phyloP scores from a whole-genome alignment of 768 basidiomycete genomes.

The Cystoderma amianthinum region DNA sequence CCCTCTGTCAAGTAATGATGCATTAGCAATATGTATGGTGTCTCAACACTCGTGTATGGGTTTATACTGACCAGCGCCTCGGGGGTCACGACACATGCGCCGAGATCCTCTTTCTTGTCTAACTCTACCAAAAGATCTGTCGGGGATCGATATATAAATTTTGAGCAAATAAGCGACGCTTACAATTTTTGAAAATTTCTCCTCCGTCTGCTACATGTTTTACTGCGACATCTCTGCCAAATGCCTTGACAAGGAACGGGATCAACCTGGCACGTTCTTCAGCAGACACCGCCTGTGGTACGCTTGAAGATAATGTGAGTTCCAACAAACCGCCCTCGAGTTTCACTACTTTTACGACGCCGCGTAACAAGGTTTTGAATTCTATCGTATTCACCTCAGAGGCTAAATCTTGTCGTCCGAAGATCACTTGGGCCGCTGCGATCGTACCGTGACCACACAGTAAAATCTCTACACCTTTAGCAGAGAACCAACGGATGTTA shows the following conservation, averaged over 20 bases:
- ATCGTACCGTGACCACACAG: constrained; percentile 40
- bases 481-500: constrained; percentile 29
- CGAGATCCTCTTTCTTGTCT: constrained; percentile 28
- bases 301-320: constrained; percentile 26
- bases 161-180: constrained; percentile 5
- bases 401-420: constrained; percentile 17
- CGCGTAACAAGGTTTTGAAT: constrained; percentile 20
- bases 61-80: too few species aligned
- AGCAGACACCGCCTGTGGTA: constrained; percentile 14
- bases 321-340: constrained; percentile 24
- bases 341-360: constrained; percentile 20
- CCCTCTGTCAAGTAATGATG: constrained; percentile 14
- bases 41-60: constrained; percentile 8
- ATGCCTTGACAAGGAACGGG: constrained; percentile 24
- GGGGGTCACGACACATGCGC: constrained; percentile 19
- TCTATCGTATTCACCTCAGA: constrained; percentile 22
- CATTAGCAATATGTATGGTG: not conserved
- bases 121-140: constrained; percentile 34
- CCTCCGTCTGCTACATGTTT: constrained; percentile 29
- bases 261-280: constrained; percentile 23
- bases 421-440: constrained; percentile 34
- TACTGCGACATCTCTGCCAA: constrained; percentile 28
- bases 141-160: not conserved
- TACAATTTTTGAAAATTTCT: constrained; percentile 22
- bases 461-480: constrained; percentile 18